Evolutionary conservation across 2,329 filamentous ascomycete genomes (phyloP).

Genomic region (Phialophora tarda): DNA sequence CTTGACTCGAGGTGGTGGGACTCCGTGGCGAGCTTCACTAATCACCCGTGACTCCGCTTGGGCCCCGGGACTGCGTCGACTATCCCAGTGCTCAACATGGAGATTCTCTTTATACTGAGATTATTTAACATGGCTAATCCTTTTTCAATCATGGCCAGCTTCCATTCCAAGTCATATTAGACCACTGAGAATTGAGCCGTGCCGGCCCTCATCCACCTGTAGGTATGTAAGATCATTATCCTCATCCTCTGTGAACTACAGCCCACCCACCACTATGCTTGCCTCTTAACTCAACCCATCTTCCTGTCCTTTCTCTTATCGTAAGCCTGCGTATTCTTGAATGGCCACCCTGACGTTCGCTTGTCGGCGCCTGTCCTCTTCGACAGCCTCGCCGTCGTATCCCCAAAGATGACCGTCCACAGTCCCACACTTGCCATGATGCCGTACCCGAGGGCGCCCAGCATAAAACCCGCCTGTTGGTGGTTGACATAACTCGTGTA

Average conservation of each 20-base stretch:
- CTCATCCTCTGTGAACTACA: background rate
- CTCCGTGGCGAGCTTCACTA: background rate
- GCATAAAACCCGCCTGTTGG: constrained; percentile 62
- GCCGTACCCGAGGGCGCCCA: constrained; percentile 65
- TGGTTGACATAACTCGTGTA: constrained; percentile 68
- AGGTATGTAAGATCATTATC: background rate
- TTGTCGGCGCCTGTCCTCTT: constrained; percentile 70
- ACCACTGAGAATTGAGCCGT: background rate
- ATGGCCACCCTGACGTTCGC: constrained; percentile 69
- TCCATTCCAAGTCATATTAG: background rate
- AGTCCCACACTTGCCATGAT: constrained; percentile 66
- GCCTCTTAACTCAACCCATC: constrained; percentile 37
- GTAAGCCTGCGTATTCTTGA: constrained; percentile 63
- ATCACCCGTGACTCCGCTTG: background rate
- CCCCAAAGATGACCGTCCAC: constrained; percentile 68
- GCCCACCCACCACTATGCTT: background rate
- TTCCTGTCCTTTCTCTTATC: constrained; percentile 56
- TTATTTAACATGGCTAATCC: background rate
- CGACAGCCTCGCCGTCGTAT: constrained; percentile 62
- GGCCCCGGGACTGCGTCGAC: background rate
- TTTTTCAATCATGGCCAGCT: background rate
- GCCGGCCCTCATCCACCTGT: background rate
- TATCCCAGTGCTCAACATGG: background rate
- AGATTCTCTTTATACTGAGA: background rate
- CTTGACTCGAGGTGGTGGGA: constrained; percentile 1